Evolutionary conservation across 2,329 filamentous ascomycete species (phyloP).

Genomic region (Fusarium sp.): DNA sequence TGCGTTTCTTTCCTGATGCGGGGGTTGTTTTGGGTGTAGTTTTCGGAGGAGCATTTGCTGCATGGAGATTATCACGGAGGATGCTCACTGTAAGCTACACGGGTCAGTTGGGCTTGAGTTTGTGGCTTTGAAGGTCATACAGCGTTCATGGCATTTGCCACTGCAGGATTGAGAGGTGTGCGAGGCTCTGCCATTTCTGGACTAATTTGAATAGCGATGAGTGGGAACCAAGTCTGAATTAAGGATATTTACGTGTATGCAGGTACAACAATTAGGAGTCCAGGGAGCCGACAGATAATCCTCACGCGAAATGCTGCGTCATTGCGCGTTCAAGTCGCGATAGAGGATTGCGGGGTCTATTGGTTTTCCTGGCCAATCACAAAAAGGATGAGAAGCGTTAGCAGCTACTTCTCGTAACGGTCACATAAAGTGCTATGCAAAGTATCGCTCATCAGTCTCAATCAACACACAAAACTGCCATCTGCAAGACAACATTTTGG

Average conservation of each 20-base stretch:
- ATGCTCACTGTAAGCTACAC: neutral
- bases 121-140: neutral
- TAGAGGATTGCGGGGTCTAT: neutral
- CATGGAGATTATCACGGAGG: neutral
- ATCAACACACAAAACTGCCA: fast-evolving
- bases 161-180: neutral
- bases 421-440: fast-evolving
- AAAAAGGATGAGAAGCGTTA: fast-evolving
- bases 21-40: neutral
- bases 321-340: neutral
- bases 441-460: neutral
- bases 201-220: fast-evolving
- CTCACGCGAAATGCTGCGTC: neutral
- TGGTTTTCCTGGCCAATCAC: fast-evolving
- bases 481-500: neutral
- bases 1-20: neutral
- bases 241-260: neutral
- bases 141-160: neutral
- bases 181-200: neutral
- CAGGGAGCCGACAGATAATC: neutral
- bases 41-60: neutral
- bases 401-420: neutral
- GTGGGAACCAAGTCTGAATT: neutral
- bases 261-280: neutral
- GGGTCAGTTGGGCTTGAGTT: neutral